These are phyloP conservation scores for Schoenoplectus tabernaemontani DNA, from an alignment of 202 grass and related monocot genomes.

Conservation along the genomic window DNA sequence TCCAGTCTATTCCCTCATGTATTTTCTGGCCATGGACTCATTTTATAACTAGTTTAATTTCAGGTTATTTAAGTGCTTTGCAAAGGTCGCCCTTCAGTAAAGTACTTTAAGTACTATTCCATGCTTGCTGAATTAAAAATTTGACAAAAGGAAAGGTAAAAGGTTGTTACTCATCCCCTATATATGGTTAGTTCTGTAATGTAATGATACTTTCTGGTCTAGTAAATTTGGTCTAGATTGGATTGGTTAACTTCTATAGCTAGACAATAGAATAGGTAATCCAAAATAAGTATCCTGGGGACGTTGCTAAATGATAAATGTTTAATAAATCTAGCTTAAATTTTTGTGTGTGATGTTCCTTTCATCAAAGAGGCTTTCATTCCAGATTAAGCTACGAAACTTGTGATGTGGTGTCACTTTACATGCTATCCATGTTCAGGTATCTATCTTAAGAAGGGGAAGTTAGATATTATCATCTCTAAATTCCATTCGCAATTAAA, in stretches of 20 bases:
- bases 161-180: neutral
- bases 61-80: slow-evolving; percentile 56
- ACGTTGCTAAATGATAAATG: neutral
- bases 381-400: neutral
- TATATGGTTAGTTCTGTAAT: neutral
- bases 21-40: neutral
- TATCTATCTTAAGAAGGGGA: neutral
- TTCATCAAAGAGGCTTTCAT: neutral
- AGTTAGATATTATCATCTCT: neutral
- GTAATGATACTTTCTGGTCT: neutral
- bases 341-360: too few relatives aligned
- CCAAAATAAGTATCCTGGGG: neutral
- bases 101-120: neutral
- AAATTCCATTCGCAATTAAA: neutral
- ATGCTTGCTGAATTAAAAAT: neutral
- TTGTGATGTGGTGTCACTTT: neutral
- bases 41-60: slow-evolving; percentile 7
- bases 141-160: neutral
- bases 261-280: neutral
- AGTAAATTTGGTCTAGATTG: neutral
- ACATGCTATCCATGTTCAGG: neutral
- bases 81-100: slow-evolving; percentile 55
- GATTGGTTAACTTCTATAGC: neutral
- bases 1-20: neutral
- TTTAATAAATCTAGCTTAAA: neutral